These are phyloP conservation scores for Pseudogymnoascus sp. DNA, from an alignment of 2,329 filamentous ascomycete genomes.

Conservation along the genomic window DNA sequence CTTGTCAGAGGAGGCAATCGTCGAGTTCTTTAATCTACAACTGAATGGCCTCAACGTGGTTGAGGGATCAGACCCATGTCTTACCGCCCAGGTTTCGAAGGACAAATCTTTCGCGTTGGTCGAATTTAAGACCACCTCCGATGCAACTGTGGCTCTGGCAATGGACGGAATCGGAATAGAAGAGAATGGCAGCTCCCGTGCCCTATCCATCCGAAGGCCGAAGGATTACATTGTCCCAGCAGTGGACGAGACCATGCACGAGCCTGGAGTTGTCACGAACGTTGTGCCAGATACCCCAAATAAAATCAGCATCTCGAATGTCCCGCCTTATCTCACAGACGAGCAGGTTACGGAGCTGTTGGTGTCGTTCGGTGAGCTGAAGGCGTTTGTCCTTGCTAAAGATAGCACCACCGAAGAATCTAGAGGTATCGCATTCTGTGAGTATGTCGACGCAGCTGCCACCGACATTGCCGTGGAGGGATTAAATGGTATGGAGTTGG, in stretches of 20 bases:
- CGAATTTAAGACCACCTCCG: constrained; percentile 80
- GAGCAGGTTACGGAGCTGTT: constrained; percentile 88
- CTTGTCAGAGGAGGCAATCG: constrained; percentile 65
- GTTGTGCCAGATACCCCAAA: constrained; percentile 85
- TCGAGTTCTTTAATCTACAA: constrained; percentile 90
- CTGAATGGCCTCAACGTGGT: constrained; percentile 94
- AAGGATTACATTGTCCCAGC: constrained; percentile 96
- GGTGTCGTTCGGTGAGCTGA: constrained; percentile 83
- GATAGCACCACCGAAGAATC: constrained; percentile 80
- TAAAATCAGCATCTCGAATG: constrained; percentile 88
- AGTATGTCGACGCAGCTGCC: constrained; percentile 68
- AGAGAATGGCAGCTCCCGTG: constrained; percentile 45
- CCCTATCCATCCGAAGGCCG: constrained; percentile 72
- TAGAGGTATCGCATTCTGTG: constrained; percentile 89
- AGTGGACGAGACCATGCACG: constrained; percentile 62
- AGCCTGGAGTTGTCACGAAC: constrained; percentile 68
- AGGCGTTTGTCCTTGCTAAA: constrained; percentile 84
- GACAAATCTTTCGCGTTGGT: constrained; percentile 75
- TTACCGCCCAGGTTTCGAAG: constrained; percentile 71
- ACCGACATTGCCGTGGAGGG: constrained; percentile 85
- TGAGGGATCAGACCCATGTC: constrained; percentile 73
- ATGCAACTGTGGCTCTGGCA: constrained; percentile 85
- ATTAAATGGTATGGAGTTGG: constrained; percentile 87
- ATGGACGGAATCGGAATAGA: constrained; percentile 87
- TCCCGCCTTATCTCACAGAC: constrained; percentile 79